Base-by-base conservation (phyloP, 805 yeast species). In the Hanseniaspora pseudoguilliermondii region DNA sequence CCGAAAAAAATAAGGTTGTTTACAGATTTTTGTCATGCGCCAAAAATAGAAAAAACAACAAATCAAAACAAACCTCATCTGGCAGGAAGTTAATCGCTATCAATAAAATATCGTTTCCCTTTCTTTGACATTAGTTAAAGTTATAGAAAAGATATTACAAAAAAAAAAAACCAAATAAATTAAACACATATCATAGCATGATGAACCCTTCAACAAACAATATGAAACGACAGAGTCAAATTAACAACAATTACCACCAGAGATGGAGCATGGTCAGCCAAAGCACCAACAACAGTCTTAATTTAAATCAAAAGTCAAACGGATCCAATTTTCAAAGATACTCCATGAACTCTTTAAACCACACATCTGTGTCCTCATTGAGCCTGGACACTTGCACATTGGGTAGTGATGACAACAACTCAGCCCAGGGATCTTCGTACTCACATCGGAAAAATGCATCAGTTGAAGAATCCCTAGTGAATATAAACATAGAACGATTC, bases 231-330 rank as follows among this genome's bases (percentile, higher is more conserved):
- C 52, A 49, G 49, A 49, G 32, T 36, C 46, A 32, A 32, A 10
- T 15, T 4, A 46, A 29, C n/a, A 34, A 18, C 35, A 46, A 46
- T 20, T 32, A 46, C n/a, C 49, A 32, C 32, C 49, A 29, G 34
- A 46, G 56, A 46, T 53, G 56, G 56, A 53, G 56, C 21, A 36
- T 53, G 46, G 34, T 54, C 5, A 47, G 57, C 35, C 41, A 51
- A 4, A 54, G 57, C 11, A 54, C 47, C 9, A 50, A 50, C 32
- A 50, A 48, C 23, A 54, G 47, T 23, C 38, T 29, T 6, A 36
- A 32, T 27, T 27, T 40, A 11, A 47, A 11, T 35, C 40, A 46
- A 16, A 10, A 32, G 16, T 13, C 36, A 11, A 51, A 27, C 20
- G 47, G 40, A 1, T 16, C 21, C n/a, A 53, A 27, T 15, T 43